Base-by-base conservation (phyloP, 139 green algal species). In the Chlorella sorokiniana region DNA sequence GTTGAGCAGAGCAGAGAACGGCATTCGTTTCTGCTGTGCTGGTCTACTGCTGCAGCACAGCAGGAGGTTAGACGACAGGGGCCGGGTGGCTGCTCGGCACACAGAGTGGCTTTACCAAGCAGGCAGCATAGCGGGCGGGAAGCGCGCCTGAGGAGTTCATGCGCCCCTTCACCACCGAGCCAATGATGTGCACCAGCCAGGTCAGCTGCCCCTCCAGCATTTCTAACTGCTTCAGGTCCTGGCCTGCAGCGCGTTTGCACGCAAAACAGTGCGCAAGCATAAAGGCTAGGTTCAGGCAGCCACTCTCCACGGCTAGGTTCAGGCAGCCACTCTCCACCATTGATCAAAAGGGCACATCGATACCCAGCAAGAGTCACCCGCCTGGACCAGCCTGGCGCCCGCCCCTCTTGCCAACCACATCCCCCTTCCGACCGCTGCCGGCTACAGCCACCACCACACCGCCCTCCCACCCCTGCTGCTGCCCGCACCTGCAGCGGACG, bases 181-280 rank as follows among this genome's bases (percentile, higher is more conserved):
- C 92, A 8, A 98, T 89, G 81, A 99, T 98, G 88, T 98, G 95
- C 61, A 98, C 93, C 56, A 99, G 90, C 96, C 96, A 99, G 10
- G 96, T 98, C 7, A 99, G 89, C 91, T 98, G 95, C 16, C 96
- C 95, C 88, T 99, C 96, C 59, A 98, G 80, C 79, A 99, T 82
- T 31, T 86, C 83, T 56, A 97, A 83, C 79, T 93, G 85, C 52
- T 74, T 81, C 73, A 79, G 25, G 54, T 79, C 73, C 54, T 79
- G 73, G 70, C 70, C 70, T 77, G 70, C 70, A 62, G 22, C 14
- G 23, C 7, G 11, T 5, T 37, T 18, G 37, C 38, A 73, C 10
- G 25, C 61, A 68, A 10, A 16, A 16, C 27, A 38, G 65, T 6
- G 23, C n/a, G n/a, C n/a, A n/a, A 25, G 14, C 27, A 35, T 29